phyloP scores from a whole-genome alignment of 495 filamentous ascomycete genomes.

The Podospora appendiculata region DNA sequence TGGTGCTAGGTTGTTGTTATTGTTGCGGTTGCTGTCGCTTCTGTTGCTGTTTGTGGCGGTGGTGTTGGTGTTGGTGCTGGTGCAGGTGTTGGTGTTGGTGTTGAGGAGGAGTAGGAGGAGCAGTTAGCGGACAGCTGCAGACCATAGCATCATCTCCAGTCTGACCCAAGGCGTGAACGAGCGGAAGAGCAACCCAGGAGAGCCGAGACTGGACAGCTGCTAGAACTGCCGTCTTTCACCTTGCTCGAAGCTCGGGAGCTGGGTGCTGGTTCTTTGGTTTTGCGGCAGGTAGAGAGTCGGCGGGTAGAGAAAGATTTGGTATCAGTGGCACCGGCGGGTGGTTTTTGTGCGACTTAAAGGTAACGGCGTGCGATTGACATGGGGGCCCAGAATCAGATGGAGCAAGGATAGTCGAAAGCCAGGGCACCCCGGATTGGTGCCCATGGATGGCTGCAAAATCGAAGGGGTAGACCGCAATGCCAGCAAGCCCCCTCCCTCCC shows the following conservation, averaged over 20 bases:
- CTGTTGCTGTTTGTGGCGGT: too few relatives aligned
- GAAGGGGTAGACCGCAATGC: slow-evolving; percentile 26
- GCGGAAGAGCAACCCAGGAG: slow-evolving; percentile 1
- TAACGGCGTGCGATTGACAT: slow-evolving; percentile 26
- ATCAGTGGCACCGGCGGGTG: slow-evolving; percentile 34
- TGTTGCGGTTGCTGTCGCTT: too few relatives aligned
- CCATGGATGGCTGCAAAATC: slow-evolving; percentile 25
- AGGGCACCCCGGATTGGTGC: slow-evolving; percentile 24
- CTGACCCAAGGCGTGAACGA: slow-evolving; percentile 11
- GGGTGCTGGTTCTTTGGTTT: slow-evolving; percentile 8
- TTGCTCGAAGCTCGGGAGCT: slow-evolving; percentile 8
- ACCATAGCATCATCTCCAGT: slow-evolving; percentile 16
- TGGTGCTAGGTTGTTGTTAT: too few relatives aligned
- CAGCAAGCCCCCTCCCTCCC: slow-evolving; percentile 17
- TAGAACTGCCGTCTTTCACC: slow-evolving; percentile 10
- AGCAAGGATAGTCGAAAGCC: slow-evolving; percentile 26
- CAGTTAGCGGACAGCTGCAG: slow-evolving; percentile 34
- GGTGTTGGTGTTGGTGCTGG: slow-evolving; percentile 23
- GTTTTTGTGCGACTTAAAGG: slow-evolving; percentile 47
- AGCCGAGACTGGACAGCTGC: slow-evolving; percentile 9
- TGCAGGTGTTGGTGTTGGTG: slow-evolving; percentile 37
- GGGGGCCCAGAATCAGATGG: slow-evolving; percentile 21
- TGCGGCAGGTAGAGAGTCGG: slow-evolving; percentile 14
- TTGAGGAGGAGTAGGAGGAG: slow-evolving; percentile 28
- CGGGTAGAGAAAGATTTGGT: slow-evolving; percentile 36